Evolutionary conservation across 257 asterid genomes (phyloP).

Genomic region (Solanum paucissectum): DNA sequence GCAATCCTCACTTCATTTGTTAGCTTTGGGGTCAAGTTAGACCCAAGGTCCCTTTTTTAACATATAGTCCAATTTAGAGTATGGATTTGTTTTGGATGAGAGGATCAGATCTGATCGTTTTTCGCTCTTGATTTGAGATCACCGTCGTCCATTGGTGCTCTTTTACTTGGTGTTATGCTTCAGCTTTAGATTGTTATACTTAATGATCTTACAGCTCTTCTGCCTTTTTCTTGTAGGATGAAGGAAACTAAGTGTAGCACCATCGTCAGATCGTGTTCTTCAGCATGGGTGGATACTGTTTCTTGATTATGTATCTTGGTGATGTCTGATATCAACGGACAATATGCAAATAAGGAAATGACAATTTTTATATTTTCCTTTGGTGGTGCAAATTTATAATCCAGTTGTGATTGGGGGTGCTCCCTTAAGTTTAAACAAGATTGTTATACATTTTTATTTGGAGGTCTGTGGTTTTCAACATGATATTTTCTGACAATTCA

Average conservation of each 20-base stretch:
- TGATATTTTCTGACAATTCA: background rate
- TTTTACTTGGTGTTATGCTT: background rate
- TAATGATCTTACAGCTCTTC: background rate
- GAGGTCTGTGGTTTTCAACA: background rate
- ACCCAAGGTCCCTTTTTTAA: background rate
- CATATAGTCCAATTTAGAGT: background rate
- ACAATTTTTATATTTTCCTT: background rate
- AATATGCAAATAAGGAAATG: background rate
- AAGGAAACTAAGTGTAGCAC: background rate
- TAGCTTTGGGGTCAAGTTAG: background rate
- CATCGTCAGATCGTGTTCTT: background rate
- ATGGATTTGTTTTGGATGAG: no score
- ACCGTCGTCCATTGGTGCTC: background rate
- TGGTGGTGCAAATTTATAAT: background rate
- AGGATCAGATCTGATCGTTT: background rate
- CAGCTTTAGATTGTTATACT: background rate
- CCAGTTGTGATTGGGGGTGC: background rate
- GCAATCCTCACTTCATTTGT: background rate
- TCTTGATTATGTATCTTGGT: background rate
- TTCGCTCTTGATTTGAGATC: background rate
- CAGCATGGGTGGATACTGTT: background rate
- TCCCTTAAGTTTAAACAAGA: background rate
- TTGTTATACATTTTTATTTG: background rate
- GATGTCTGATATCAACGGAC: background rate
- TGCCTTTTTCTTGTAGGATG: background rate